These are phyloP conservation scores for Thermothelomyces thermophilus DNA, from an alignment of 2,329 filamentous ascomycete species.

Conservation along the genomic window DNA sequence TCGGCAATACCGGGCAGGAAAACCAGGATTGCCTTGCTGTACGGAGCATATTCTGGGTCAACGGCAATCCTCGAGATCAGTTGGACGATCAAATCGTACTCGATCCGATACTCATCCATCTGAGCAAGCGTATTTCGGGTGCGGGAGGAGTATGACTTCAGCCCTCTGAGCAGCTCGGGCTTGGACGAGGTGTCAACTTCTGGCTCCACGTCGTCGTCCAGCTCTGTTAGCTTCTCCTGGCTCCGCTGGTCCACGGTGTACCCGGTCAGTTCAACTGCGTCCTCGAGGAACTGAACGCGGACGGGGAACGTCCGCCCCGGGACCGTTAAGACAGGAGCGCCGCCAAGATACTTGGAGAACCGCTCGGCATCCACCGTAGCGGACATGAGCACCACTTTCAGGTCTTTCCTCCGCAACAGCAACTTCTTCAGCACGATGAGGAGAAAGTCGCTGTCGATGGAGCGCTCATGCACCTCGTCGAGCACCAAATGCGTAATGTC, in stretches of 20 bases:
- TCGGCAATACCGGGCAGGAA: slow-evolving; percentile 94
- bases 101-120: slow-evolving; percentile 86
- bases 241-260: slow-evolving; percentile 53
- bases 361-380: slow-evolving; percentile 89
- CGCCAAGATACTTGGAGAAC: slow-evolving; percentile 82
- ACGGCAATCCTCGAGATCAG: slow-evolving; percentile 71
- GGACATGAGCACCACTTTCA: slow-evolving; percentile 96
- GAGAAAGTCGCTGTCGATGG: slow-evolving; percentile 94
- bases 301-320: slow-evolving; percentile 94
- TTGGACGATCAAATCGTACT: slow-evolving; percentile 78
- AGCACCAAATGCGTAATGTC: slow-evolving; percentile 91
- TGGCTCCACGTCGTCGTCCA: slow-evolving; percentile 56
- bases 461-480: slow-evolving; percentile 95
- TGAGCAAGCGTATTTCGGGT: slow-evolving; percentile 69
- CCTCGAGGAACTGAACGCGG: slow-evolving; percentile 79
- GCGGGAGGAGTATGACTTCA: slow-evolving; percentile 66
- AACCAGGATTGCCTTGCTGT: slow-evolving; percentile 86
- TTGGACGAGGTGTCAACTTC: slow-evolving; percentile 46
- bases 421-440: slow-evolving; percentile 86
- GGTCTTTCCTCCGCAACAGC: slow-evolving; percentile 65
- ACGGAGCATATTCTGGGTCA: slow-evolving; percentile 57
- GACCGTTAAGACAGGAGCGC: slow-evolving; percentile 81
- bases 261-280: slow-evolving; percentile 81
- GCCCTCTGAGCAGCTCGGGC: slow-evolving; percentile 54
- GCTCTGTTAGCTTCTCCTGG: slow-evolving; percentile 50